Evolutionary conservation across 1,139 yeast genomes (phyloP), one percentile per base, ranked within the genome.

Genomic region (Suhomyces taliae): DNA sequence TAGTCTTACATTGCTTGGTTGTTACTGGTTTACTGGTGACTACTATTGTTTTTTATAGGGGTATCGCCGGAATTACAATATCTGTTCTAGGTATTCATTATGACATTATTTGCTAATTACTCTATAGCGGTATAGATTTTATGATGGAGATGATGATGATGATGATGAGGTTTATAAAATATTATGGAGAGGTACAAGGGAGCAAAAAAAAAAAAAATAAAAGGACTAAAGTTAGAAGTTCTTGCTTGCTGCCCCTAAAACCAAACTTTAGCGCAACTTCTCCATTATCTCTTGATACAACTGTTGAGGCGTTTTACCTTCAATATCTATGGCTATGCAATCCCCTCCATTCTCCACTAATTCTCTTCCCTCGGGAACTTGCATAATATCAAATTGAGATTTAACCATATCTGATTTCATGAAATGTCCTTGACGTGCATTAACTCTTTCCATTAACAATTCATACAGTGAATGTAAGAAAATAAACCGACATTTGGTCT

Each of bases 341-440:
- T 64, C 66, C 3, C 79, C 79, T 3, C 78, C 78, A 50, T 69
- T 66, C 14, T 47, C 58, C 27, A 69, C 48, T 51, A 72, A 62
- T 52, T 74, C 79, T 1, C 62, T 69, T 1, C 64, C 74, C 8
- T 57, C 42, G 0, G 97, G 97, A 5, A 87, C 68, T 61, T 90
- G 86, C 81, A 89, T 78, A 49, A 83, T 82, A 8, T 74, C 81
- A 53, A 83, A 83, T 62, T 90, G 98, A 24, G 91, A 83, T 50
- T 78, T 75, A 39, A 90, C 82, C 97, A 90, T 89, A 48, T 81
- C 79, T 4, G 85, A 74, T 58, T 90, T 90, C 97, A 93, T 91
- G 64, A 77, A 93, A 61, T 93, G 99, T 43, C 82, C 83, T 55
- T 78, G 65, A 53, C 99, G 75, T 14, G 69, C 64, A 12, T 67